Percentiles rank a stretch among this genome's conserved stretches.
Evolutionary conservation across 1,284 basidiomycete genomes (phyloP).

Genomic region (Stygiomarasmius scandens): DNA sequence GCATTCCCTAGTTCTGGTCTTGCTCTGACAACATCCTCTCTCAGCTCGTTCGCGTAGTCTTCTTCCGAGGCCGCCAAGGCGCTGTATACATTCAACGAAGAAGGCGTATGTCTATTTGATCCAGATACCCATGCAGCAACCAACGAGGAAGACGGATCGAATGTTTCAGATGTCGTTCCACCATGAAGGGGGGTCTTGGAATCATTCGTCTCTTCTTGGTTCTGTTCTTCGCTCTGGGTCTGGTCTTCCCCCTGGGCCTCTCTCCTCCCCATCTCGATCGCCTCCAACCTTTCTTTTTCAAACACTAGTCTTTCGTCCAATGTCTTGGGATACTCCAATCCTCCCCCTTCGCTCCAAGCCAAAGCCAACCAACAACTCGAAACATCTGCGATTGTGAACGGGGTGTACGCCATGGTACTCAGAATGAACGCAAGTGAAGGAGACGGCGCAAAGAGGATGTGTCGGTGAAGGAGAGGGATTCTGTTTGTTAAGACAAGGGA

Average conservation of each 20-base stretch:
- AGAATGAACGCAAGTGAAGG: constrained; percentile 48
- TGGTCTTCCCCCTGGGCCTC: too few species aligned
- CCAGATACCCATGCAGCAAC: not conserved
- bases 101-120: not conserved
- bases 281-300: constrained; percentile 8
- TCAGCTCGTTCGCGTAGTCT: constrained; percentile 11
- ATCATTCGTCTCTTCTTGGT: not conserved
- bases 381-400: constrained; percentile 13
- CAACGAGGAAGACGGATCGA: too few species aligned
- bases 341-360: constrained; percentile 7
- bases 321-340: constrained; percentile 3
- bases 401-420: constrained; percentile 8
- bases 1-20: constrained; percentile 8
- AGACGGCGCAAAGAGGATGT: constrained; percentile 46
- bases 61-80: constrained; percentile 12
- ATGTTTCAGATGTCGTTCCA: too few species aligned
- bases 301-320: constrained; percentile 9
- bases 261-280: not conserved
- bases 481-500: constrained; percentile 26
- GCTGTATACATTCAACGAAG: constrained; percentile 9
- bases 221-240: too few species aligned
- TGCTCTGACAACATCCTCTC: constrained; percentile 11
- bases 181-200: too few species aligned
- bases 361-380: constrained; percentile 13
- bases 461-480: constrained; percentile 43